Base-by-base conservation (phyloP, 805 yeast genomes). In the Metschnikowia arizonensis region DNA sequence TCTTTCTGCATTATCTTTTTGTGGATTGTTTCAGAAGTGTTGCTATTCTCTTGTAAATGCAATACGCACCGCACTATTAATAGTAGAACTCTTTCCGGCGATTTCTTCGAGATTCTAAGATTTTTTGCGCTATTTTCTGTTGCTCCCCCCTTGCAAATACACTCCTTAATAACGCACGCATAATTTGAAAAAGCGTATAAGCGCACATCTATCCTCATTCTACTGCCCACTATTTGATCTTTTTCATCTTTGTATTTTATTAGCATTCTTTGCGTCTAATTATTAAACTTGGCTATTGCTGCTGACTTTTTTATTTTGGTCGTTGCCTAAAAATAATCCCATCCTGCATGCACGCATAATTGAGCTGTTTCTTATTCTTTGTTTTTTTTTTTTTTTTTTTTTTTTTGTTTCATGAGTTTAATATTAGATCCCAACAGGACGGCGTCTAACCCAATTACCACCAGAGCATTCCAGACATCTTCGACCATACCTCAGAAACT, bases 331-430 rank as follows among this genome's bases (percentile, higher is more conserved):
- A 30, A 29, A 39, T 39, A 39, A 12, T 15, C 42, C 15, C 8
- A 21, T 39, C 42, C 42, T 39, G 42, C 42, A 39, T 29, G 18
- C 28, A n/a, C n/a, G n/a, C n/a, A n/a, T n/a, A n/a, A n/a, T n/a
- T n/a, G n/a, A n/a, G n/a, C n/a, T n/a, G n/a, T n/a, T n/a, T n/a
- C n/a, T n/a, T n/a, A 39, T 24, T 40, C 35, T 35, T 38, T n/a
- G 15, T n/a, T 3, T 21, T 33, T 17, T 21, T 18, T 40, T 24
- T 14, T 14, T 24, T 39, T 17, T 19, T 12, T 33, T 40, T 33
- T 33, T 40, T 40, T 28, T 34, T 5, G 33, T 7, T n/a, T n/a
- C n/a, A 28, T 42, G 45, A 40, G 40, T 40, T 41, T 42, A 42
- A 34, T 40, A 33, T 33, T 33, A 25, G 33, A 34, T 42, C 37